Base-by-base conservation (phyloP, 176 grass and related monocot genomes). In the Bothriochloa decipiens region DNA sequence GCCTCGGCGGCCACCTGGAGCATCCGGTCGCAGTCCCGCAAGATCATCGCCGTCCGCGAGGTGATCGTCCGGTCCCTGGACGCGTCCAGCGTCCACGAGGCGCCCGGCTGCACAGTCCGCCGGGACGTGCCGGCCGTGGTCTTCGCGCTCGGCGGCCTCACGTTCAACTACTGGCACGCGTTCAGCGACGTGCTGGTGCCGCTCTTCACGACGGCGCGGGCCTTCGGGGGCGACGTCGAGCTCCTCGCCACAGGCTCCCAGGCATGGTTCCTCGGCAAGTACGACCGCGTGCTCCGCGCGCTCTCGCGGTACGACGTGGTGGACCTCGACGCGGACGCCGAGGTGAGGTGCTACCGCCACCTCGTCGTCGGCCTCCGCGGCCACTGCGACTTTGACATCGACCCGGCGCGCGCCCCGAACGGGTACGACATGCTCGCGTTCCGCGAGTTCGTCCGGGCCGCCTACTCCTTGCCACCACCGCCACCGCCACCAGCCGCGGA, bases 151-250 rank as follows among this genome's bases (percentile, higher is more conserved):
- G 79, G 65, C 78, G 79, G 65, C 7, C 79, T 81, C 0, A 69
- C 79, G 65, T 81, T 14, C 79, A 81, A 81, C 65, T 81, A 53
- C 65, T 81, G 79, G 79, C 79, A 81, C 65, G 28, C 79, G 1
- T 81, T 81, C 79, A 81, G 65, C 65, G 79, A 81, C 79, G 79
- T 81, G 65, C 79, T 81, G 20, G 65, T 81, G 28, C 79, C 79
- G 45, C 79, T 81, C 20, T 81, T 69, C 79, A 81, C 79, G 0
- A 81, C 79, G 65, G 45, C 29, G 6, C 45, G 79, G 4, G 45
- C 45, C 27, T 81, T 81, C 79, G 28, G 8, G 11, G 45, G 79
- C 79, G 43, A 69, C 29, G 79, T 81, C 11, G 79, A 81, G 3
- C 65, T 81, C 13, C 7, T 81, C 29, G 65, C 29, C 29, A 69